Conservation (phyloP, 192 early-diverging fungal species). For the Helicostylum pulchrum region DNA sequence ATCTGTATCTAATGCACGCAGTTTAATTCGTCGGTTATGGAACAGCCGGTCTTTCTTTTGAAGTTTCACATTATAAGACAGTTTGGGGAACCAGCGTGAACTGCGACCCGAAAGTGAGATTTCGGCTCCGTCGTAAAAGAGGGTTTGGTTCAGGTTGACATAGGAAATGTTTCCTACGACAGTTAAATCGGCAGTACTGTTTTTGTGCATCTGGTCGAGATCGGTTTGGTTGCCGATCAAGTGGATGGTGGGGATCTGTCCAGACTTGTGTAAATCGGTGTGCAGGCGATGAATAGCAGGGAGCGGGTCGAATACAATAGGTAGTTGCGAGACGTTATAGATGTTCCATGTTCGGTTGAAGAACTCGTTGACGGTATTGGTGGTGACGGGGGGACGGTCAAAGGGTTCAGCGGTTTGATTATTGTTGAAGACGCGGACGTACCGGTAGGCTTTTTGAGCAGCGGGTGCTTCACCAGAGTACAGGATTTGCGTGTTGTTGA, state of each 20-base stretch:
- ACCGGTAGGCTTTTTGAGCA: conserved; percentile 1
- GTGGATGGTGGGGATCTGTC: conserved; percentile 25
- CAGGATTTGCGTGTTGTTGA: conserved; percentile 5
- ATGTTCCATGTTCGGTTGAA: conserved; percentile 22
- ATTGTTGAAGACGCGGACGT: not conserved
- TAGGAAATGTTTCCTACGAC: conserved; percentile 15
- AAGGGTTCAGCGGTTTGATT: conserved; percentile 10
- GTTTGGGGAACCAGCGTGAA: conserved; percentile 22
- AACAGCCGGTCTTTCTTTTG: conserved; percentile 19
- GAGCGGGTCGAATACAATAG: not conserved
- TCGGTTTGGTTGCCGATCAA: conserved; percentile 8
- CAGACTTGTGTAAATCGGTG: conserved; percentile 21
- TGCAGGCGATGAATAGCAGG: conserved; percentile 17
- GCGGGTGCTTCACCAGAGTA: conserved; percentile 15
- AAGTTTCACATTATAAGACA: conserved; percentile 31
- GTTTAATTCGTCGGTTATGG: conserved; percentile 18
- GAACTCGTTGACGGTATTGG: conserved; percentile 17
- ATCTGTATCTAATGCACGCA: conserved; percentile 24
- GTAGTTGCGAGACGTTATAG: not conserved
- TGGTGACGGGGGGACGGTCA: not conserved
- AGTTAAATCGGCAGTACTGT: not conserved
- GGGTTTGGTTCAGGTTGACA: conserved; percentile 12
- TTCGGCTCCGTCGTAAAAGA: not conserved
- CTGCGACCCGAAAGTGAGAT: conserved; percentile 23
- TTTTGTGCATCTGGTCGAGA: conserved; percentile 6